Conservation (phyloP, 176 grass and related monocot species). For the Eragrostis nindensis region DNA sequence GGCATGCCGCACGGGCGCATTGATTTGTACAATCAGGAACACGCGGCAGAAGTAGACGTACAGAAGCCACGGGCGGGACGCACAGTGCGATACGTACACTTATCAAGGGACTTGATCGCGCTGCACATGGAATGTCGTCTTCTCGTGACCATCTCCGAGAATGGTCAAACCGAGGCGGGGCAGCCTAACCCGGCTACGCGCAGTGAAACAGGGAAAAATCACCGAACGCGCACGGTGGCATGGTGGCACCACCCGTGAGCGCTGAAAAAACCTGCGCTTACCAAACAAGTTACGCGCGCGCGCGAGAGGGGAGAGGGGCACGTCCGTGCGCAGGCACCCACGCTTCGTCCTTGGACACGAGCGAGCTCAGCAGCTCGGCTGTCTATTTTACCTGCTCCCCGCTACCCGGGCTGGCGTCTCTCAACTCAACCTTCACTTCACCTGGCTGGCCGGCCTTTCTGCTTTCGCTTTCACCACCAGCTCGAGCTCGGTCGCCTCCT, state of each 20-base stretch:
- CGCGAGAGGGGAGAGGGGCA: background rate
- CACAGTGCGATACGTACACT: slow-evolving; percentile 10
- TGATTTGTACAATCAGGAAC: slow-evolving; percentile 11
- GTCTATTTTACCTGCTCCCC: slow-evolving; percentile 53
- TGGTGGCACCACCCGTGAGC: too few relatives aligned
- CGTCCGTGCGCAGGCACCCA: slow-evolving; percentile 19
- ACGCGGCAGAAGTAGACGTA: background rate
- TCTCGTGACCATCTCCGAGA: background rate
- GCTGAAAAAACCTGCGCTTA: slow-evolving; percentile 14
- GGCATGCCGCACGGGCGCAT: background rate
- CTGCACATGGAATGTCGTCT: slow-evolving; percentile 55
- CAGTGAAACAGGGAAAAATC: background rate
- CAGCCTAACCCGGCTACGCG: too few relatives aligned
- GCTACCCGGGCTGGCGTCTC: background rate
- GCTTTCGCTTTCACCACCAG: slow-evolving; percentile 64
- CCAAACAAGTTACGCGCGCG: background rate
- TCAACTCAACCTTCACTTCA: background rate
- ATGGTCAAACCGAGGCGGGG: slow-evolving; percentile 36
- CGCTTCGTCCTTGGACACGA: slow-evolving; percentile 28
- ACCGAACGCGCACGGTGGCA: too few relatives aligned
- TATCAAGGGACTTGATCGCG: slow-evolving; percentile 22
- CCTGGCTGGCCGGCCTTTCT: slow-evolving; percentile 27
- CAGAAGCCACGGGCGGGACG: background rate
- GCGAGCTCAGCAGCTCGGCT: slow-evolving; percentile 12
- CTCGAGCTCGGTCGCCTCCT: background rate